phyloP scores from a whole-genome alignment of 352 stramenopile species.

The Aphanomyces invadans region DNA sequence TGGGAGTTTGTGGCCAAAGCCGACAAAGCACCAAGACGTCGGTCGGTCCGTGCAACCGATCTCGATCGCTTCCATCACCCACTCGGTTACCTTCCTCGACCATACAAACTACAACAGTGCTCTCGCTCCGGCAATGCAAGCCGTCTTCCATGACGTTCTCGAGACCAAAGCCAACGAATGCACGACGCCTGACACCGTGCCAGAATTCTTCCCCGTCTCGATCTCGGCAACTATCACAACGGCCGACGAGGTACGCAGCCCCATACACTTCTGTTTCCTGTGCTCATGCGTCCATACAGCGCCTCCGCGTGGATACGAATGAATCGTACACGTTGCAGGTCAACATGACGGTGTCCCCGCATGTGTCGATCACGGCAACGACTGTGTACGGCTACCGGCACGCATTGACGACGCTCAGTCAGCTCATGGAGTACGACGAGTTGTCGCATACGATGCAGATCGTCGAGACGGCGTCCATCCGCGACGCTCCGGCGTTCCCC shows the following conservation, averaged over 20 bases:
- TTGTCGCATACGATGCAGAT: conserved; percentile 20
- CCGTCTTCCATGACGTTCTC: background rate
- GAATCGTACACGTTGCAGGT: conserved; percentile 11
- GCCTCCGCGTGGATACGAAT: conserved; percentile 1
- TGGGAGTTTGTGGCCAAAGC: conserved; percentile 20
- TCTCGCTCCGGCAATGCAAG: background rate
- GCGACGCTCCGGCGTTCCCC: background rate
- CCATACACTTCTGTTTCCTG: background rate
- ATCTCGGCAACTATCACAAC: conserved; percentile 10
- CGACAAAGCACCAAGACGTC: background rate
- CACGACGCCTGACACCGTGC: background rate
- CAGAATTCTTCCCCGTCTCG: background rate
- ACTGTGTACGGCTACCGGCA: conserved; percentile 19
- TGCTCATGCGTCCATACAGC: background rate
- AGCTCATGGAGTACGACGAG: conserved; percentile 23
- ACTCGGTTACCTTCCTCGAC: background rate
- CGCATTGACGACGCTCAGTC: conserved; percentile 18
- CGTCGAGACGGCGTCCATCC: background rate
- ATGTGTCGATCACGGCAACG: background rate
- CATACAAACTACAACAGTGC: background rate
- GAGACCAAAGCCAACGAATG: conserved; percentile 19
- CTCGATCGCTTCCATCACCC: background rate
- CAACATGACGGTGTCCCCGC: background rate
- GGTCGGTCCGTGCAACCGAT: background rate
- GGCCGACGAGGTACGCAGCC: background rate